These are phyloP conservation scores for Phytophthora syringae DNA, from an alignment of 352 stramenopile species.

Conservation along the genomic window DNA sequence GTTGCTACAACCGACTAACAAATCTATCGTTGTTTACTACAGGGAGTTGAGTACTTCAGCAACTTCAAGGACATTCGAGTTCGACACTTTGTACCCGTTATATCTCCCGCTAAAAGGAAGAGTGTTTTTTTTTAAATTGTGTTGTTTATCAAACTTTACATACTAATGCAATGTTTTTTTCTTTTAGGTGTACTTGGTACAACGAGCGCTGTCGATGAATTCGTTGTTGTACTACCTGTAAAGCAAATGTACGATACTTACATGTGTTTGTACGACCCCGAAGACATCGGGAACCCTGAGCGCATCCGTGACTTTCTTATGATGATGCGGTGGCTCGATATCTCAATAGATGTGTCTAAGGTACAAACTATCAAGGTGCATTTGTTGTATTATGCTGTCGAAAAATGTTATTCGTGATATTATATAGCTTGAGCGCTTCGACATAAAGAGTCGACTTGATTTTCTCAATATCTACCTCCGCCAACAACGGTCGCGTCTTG, in stretches of 20 bases:
- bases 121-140: too few species aligned
- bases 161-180: neutral
- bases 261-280: neutral
- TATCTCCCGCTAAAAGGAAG: too few species aligned
- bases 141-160: neutral
- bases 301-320: neutral
- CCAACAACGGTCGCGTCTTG: neutral
- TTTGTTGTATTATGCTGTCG: too few species aligned
- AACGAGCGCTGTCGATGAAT: neutral
- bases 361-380: constrained; percentile 4
- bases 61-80: neutral
- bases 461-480: too few species aligned
- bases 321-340: constrained; percentile 4
- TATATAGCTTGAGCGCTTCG: too few species aligned
- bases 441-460: too few species aligned
- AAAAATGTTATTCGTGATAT: too few species aligned
- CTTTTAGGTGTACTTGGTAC: too few species aligned
- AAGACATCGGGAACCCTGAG: neutral
- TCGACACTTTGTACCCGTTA: constrained; percentile 1
- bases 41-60: constrained; percentile 5
- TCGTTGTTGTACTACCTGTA: constrained; percentile 3
- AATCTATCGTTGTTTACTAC: too few species aligned
- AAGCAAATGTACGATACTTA: constrained; percentile 10
- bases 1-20: too few species aligned
- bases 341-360: constrained; percentile 4